Percentiles rank a stretch among this genome's conserved stretches.
These are phyloP conservation scores for Aechmea fasciata DNA, from an alignment of 176 grass and related monocot species.

Conservation along the genomic window DNA sequence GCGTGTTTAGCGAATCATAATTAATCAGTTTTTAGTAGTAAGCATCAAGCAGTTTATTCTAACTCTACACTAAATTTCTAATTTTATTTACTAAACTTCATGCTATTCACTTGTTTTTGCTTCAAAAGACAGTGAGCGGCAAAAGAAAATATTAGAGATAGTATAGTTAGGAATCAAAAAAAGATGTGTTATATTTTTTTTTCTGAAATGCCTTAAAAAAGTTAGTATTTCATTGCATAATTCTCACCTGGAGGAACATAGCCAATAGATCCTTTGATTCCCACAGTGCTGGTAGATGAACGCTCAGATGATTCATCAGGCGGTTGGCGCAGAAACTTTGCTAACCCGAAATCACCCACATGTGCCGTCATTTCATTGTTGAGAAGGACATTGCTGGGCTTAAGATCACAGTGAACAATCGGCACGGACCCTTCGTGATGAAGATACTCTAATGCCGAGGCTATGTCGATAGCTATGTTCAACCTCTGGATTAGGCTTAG, in stretches of 20 bases:
- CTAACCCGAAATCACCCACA: constrained; percentile 26
- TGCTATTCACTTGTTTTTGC: no score
- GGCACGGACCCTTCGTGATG: constrained; percentile 22
- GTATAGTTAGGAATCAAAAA: background rate
- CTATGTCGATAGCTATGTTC: constrained; percentile 29
- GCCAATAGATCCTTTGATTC: constrained; percentile 35
- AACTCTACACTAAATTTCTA: no score
- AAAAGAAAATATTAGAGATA: no score
- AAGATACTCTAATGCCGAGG: constrained; percentile 48
- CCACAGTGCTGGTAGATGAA: background rate
- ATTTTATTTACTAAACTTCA: no score
- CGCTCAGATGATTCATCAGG: background rate
- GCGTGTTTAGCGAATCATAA: no score
- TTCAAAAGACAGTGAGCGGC: no score
- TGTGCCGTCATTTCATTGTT: constrained; percentile 23
- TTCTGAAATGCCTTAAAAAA: background rate
- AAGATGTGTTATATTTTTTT: background rate
- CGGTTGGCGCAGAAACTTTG: constrained; percentile 14
- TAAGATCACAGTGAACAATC: constrained; percentile 24
- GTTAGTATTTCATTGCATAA: background rate
- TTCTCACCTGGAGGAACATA: constrained; percentile 34
- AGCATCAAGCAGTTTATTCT: no score
- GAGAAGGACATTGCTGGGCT: constrained; percentile 31
- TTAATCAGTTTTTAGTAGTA: no score
- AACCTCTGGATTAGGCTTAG: constrained; percentile 31